Percentiles rank a stretch among this genome's conserved stretches.
phyloP scores from a whole-genome alignment of 495 filamentous ascomycete species.

The Penicillium alfredii region DNA sequence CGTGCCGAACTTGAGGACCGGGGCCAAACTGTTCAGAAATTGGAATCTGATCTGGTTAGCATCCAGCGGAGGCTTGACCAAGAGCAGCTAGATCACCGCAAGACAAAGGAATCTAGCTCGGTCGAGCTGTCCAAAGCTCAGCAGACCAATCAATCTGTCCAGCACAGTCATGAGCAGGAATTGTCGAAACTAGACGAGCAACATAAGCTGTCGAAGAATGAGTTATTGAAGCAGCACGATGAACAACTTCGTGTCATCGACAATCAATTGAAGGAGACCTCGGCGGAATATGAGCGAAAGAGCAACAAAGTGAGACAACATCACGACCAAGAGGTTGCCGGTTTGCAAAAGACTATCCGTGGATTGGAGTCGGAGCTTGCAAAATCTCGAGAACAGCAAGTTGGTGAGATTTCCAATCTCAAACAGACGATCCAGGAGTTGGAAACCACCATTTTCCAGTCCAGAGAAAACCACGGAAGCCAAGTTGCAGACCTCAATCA shows the following conservation, averaged over 20 bases:
- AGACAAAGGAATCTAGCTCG: conserved; percentile 59
- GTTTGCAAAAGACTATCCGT: conserved; percentile 52
- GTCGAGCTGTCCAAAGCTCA: conserved; percentile 62
- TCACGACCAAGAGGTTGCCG: conserved; percentile 58
- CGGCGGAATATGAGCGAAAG: conserved; percentile 45
- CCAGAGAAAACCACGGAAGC: conserved; percentile 32
- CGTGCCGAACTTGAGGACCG: conserved; percentile 71
- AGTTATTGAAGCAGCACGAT: conserved; percentile 42
- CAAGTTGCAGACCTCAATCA: conserved; percentile 37
- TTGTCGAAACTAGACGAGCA: conserved; percentile 56
- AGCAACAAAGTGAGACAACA: conserved; percentile 40
- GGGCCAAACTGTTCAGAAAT: conserved; percentile 58
- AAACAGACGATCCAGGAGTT: conserved; percentile 49
- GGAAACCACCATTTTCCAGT: conserved; percentile 50
- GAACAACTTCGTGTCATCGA: conserved; percentile 45
- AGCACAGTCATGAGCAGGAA: conserved; percentile 61
- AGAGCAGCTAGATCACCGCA: conserved; percentile 68
- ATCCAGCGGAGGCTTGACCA: conserved; percentile 66
- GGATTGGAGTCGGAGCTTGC: conserved; percentile 50
- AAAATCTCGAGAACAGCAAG: conserved; percentile 44
- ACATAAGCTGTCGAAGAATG: conserved; percentile 43
- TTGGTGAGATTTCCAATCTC: conserved; percentile 53
- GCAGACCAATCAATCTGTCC: conserved; percentile 64
- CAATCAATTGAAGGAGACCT: conserved; percentile 41
- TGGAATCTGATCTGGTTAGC: conserved; percentile 60